Evolutionary conservation across 257 asterid species (phyloP).

Genomic region (Solanum habrochaites): DNA sequence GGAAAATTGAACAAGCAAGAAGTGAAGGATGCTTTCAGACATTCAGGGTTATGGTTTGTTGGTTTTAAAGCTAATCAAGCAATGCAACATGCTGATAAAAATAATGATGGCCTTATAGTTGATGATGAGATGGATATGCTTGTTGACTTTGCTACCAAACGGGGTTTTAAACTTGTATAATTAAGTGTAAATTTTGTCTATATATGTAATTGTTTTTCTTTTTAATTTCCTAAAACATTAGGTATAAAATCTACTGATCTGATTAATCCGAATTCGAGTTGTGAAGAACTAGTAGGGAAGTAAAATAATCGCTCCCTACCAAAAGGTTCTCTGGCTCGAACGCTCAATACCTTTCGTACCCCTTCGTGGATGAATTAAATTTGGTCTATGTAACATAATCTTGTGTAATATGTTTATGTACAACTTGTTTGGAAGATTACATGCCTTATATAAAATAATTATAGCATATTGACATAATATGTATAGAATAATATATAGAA

Average conservation of each 20-base stretch:
- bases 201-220: background rate
- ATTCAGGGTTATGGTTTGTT: no score
- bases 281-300: background rate
- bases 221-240: background rate
- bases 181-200: background rate
- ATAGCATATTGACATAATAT: no score
- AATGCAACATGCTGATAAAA: background rate
- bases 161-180: background rate
- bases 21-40: slow-evolving; percentile 2
- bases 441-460: no score
- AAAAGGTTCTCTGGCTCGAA: background rate
- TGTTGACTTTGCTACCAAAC: background rate
- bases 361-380: background rate
- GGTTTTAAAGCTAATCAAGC: slow-evolving; percentile 7
- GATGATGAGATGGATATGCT: background rate
- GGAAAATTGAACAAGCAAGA: background rate
- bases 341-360: background rate
- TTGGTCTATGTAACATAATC: no score
- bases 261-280: background rate
- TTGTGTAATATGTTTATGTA: background rate
- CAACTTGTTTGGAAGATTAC: background rate
- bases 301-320: background rate
- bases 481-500: no score
- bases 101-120: slow-evolving; percentile 1
- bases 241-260: background rate